Conservation (phyloP, 2,329 filamentous ascomycete genomes). For the Arthroderma sp. region DNA sequence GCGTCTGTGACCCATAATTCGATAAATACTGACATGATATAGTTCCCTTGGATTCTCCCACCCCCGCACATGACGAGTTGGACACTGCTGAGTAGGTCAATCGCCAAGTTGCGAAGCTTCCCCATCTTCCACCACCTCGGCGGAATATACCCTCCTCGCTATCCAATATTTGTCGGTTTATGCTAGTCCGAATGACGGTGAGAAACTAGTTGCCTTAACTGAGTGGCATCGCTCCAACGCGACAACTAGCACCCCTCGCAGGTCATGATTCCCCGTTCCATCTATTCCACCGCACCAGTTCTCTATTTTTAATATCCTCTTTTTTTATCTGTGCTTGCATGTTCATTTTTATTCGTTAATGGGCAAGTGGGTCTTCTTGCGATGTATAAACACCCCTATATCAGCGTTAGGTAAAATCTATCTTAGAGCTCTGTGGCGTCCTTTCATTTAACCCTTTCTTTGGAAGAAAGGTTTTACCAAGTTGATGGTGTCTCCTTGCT, state of each 20-base stretch:
- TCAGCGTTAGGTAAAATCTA: conserved; percentile 6
- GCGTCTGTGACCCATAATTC: neutral
- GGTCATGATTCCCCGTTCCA: neutral
- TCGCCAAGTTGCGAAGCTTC: conserved; percentile 1
- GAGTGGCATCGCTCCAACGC: neutral
- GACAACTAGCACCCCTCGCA: neutral
- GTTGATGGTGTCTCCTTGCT: neutral
- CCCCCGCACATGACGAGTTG: conserved; percentile 81
- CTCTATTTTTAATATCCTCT: neutral
- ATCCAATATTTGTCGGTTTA: neutral
- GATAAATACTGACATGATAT: conserved; percentile 12
- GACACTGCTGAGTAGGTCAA: conserved; percentile 70
- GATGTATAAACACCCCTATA: conserved; percentile 5
- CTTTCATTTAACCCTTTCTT: neutral
- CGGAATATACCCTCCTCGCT: neutral
- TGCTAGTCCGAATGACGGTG: neutral
- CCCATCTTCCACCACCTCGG: neutral
- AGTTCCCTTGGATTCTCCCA: conserved; percentile 59
- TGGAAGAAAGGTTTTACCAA: neutral
- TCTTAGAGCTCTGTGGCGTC: conserved; percentile 4
- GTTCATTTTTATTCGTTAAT: neutral
- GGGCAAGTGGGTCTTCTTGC: conserved; percentile 4
- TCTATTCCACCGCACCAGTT: neutral
- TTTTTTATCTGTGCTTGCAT: neutral
- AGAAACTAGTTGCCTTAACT: neutral